Conservation (phyloP, 176 grass and related monocot genomes). For the Bromus sterilis region DNA sequence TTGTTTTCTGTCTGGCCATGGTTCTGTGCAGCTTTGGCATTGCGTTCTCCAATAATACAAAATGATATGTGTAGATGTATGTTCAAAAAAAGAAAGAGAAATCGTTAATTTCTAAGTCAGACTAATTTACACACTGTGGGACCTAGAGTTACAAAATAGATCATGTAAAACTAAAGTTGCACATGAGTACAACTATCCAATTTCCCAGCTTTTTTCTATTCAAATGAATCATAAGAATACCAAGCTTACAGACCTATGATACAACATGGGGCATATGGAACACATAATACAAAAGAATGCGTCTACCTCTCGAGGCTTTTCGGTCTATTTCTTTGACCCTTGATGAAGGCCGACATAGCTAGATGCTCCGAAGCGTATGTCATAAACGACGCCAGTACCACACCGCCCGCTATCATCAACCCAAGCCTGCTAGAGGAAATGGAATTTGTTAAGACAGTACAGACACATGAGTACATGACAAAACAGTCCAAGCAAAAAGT, state of each 20-base stretch:
- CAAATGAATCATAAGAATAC: conserved; percentile 3
- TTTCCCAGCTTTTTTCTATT: background rate
- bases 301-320: conserved; percentile 35
- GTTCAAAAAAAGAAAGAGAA: too few relatives aligned
- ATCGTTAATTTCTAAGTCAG: too few relatives aligned
- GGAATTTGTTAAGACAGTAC: background rate
- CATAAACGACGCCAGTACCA: conserved; percentile 64
- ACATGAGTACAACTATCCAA: background rate
- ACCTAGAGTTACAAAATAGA: background rate
- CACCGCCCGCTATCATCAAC: conserved; percentile 56
- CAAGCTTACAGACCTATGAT: conserved; percentile 22
- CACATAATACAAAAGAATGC: conserved; percentile 18
- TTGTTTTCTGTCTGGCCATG: too few relatives aligned
- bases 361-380: conserved; percentile 65
- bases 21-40: too few relatives aligned
- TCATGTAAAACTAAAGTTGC: background rate
- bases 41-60: too few relatives aligned
- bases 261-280: conserved; percentile 22
- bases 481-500: background rate
- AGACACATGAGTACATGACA: conserved; percentile 7
- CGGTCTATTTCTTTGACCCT: conserved; percentile 40
- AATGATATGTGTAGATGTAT: too few relatives aligned
- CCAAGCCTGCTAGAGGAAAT: conserved; percentile 53
- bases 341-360: conserved; percentile 66
- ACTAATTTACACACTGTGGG: background rate